Base-by-base conservation (phyloP, 2,329 filamentous ascomycete species). In the Gaeumannomyces sp. region DNA sequence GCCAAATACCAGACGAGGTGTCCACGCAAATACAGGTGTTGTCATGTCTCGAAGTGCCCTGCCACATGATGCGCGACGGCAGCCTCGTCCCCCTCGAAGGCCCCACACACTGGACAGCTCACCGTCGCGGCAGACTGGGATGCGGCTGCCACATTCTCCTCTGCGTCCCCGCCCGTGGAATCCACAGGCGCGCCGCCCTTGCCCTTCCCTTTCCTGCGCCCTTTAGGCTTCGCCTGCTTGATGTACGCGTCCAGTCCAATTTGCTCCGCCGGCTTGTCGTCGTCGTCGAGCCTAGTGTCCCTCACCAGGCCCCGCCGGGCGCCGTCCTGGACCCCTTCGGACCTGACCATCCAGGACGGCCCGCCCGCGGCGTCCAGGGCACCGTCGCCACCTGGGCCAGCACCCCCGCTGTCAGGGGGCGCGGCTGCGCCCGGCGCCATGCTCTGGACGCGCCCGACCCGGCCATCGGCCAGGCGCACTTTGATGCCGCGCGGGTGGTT, bases 401-500 rank as follows among this genome's bases (percentile, higher is more conserved):
- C 35, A 29, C 22, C 50, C 27, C 33, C 14, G 59, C 59, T 14
- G 59, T 8, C 19, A 10, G 29, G 28, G 19, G 59, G 2, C 27
- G 14, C 22, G 22, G 22, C 59, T 4, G 59, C 59, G 57, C 66
- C 67, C 59, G 72, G 64, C 22, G 76, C 78, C 74, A 91, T 81
- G 59, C 81, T 79, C 75, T 93, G 91, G 33, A 94, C 91, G 22
- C 91, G 79, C 2, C 91, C 91, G 3, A 94, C 85, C 31, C 89
- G 81, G 1, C 90, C 90, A 73, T 91, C 89, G 1, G 79, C 77
- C 7, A 94, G 79, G 2, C 90, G 85, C 29, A 93, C 90, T 75
- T 93, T 94, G 77, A 93, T 91, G 50, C 91, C 91, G 13, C 89
- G 83, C 3, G 89, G 89, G 71, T 94, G 91, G 69, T 93, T 85